phyloP scores from a whole-genome alignment of 2,329 filamentous ascomycete species.

The Trichoderma sp. region DNA sequence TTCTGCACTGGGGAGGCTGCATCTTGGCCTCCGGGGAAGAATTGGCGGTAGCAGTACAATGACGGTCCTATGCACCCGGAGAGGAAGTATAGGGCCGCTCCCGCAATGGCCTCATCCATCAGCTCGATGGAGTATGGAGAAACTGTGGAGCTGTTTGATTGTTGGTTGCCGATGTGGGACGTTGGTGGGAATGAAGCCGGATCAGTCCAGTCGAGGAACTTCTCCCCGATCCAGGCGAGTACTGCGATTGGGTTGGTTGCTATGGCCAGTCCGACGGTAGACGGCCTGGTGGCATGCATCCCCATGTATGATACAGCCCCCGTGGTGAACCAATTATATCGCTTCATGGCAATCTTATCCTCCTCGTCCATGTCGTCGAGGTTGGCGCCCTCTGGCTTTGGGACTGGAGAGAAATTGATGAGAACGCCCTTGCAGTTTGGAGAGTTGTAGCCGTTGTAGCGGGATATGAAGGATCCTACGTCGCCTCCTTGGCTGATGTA shows the following conservation, averaged over 20 bases:
- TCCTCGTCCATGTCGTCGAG: background rate
- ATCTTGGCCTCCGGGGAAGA: background rate
- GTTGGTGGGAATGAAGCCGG: background rate
- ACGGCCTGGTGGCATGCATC: background rate
- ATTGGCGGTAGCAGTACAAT: background rate
- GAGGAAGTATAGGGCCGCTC: conserved; percentile 2
- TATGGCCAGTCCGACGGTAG: background rate
- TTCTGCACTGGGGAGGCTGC: background rate
- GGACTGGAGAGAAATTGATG: background rate
- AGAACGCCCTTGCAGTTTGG: background rate
- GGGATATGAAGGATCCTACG: background rate
- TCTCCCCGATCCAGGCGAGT: conserved; percentile 13
- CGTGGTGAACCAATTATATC: background rate
- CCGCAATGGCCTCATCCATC: conserved; percentile 8
- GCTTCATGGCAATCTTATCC: background rate
- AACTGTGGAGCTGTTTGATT: background rate
- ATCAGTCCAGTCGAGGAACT: conserved; percentile 13
- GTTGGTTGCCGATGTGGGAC: background rate
- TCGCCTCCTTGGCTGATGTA: conserved; percentile 20
- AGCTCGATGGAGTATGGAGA: conserved; percentile 1
- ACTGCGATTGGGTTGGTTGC: conserved; percentile 2
- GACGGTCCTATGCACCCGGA: background rate
- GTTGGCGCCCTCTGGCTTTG: background rate
- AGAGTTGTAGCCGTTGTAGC: background rate
- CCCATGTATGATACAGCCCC: background rate